Evolutionary conservation across 306 rosid genomes (phyloP).

Genomic region (Cicer arietinum): DNA sequence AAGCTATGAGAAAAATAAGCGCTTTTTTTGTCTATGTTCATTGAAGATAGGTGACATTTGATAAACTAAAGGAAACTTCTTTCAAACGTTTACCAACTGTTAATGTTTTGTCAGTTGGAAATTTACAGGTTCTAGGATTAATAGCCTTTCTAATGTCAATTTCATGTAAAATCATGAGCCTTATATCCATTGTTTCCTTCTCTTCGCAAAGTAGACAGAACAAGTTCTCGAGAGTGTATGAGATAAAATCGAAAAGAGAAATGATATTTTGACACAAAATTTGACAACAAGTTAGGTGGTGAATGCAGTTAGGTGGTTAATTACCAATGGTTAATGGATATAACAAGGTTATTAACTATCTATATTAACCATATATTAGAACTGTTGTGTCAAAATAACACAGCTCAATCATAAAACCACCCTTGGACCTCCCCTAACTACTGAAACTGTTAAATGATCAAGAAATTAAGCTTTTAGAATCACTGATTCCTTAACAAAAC

Average conservation of each 20-base stretch:
- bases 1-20: not conserved
- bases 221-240: not conserved
- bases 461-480: conserved; percentile 16
- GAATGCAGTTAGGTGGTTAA: too few species aligned
- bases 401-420: not conserved
- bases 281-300: too few species aligned
- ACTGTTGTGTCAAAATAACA: too few species aligned
- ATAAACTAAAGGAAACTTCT: not conserved
- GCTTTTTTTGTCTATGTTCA: not conserved
- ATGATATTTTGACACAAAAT: too few species aligned
- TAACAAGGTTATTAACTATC: too few species aligned
- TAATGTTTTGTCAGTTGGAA: not conserved
- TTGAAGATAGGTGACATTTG: not conserved
- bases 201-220: not conserved
- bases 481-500: conserved; percentile 9
- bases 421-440: not conserved
- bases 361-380: too few species aligned
- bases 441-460: not conserved
- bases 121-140: not conserved
- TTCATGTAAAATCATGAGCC: not conserved
- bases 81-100: not conserved
- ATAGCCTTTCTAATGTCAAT: not conserved
- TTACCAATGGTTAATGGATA: too few species aligned
- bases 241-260: not conserved
- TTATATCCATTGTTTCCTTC: not conserved